Evolutionary conservation across 1,139 yeast species (phyloP).

Genomic region (Lodderomyces theae): DNA sequence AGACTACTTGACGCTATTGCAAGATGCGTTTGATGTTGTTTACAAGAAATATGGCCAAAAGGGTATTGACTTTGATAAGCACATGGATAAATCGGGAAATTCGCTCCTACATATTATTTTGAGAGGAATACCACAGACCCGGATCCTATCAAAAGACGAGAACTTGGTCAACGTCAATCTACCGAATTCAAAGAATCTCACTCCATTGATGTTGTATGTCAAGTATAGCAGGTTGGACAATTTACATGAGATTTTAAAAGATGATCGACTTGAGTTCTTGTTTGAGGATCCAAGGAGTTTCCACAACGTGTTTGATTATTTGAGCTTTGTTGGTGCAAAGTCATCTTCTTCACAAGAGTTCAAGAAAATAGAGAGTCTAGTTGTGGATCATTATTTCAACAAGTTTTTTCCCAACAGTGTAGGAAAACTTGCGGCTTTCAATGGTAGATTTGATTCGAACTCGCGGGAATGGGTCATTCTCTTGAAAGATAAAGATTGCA

Average conservation of each 20-base stretch:
- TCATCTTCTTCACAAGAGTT: constrained; percentile 30
- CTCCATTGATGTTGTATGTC: constrained; percentile 71
- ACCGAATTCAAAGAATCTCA: constrained; percentile 54
- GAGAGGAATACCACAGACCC: constrained; percentile 39
- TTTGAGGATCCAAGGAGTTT: constrained; percentile 41
- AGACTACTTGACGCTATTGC: constrained; percentile 52
- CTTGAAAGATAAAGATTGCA: constrained; percentile 20
- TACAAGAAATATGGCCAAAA: constrained; percentile 34
- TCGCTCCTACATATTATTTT: constrained; percentile 70
- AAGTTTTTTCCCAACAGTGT: constrained; percentile 22
- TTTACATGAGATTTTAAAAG: constrained; percentile 45
- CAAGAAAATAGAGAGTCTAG: constrained; percentile 36
- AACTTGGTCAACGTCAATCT: constrained; percentile 57
- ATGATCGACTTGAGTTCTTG: constrained; percentile 42
- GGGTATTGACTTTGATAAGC: constrained; percentile 50
- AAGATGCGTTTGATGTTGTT: constrained; percentile 46
- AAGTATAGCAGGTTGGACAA: constrained; percentile 68
- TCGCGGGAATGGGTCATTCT: constrained; percentile 36
- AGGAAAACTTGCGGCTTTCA: constrained; percentile 25
- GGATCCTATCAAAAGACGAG: constrained; percentile 29
- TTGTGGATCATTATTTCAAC: constrained; percentile 40
- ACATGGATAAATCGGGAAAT: constrained; percentile 72
- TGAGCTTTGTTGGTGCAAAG: constrained; percentile 35
- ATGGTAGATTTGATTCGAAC: constrained; percentile 34
- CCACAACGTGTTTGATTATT: constrained; percentile 45